Percentiles rank a stretch among this genome's conserved stretches.
These are phyloP conservation scores for Russula sp. DNA, from an alignment of 768 basidiomycete genomes.

Conservation along the genomic window DNA sequence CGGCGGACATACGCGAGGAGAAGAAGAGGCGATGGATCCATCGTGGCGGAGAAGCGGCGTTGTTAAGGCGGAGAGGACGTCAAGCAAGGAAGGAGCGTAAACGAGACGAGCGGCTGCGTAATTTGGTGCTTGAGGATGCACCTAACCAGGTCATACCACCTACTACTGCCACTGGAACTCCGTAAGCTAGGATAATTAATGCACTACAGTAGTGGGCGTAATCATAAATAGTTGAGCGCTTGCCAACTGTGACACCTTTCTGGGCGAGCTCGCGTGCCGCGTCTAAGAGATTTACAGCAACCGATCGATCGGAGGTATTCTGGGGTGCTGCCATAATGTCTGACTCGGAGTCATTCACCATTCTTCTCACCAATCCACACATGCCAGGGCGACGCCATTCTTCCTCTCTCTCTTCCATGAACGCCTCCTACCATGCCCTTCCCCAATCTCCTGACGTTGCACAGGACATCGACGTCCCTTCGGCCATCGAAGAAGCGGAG, in stretches of 20 bases:
- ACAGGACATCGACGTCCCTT: slow-evolving; percentile 4
- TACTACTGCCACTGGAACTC: background rate
- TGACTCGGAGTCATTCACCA: background rate
- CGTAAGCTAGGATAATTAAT: background rate
- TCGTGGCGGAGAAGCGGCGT: slow-evolving; percentile 30
- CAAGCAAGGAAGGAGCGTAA: slow-evolving; percentile 30
- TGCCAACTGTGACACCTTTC: too few species aligned
- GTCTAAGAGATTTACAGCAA: too few species aligned
- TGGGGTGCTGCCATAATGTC: background rate
- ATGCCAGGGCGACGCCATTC: slow-evolving; percentile 17
- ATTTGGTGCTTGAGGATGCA: slow-evolving; percentile 29
- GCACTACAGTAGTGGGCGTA: too few species aligned
- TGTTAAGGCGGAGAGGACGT: slow-evolving; percentile 26
- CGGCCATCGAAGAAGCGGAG: slow-evolving; percentile 13
- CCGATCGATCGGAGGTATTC: too few species aligned
- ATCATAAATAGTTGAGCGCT: too few species aligned
- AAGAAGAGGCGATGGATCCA: slow-evolving; percentile 52
- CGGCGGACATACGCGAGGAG: slow-evolving; percentile 52
- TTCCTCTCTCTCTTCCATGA: slow-evolving; percentile 8
- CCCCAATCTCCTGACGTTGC: slow-evolving; percentile 8
- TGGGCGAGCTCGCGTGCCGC: too few species aligned
- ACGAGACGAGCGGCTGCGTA: slow-evolving; percentile 28
- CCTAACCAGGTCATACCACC: slow-evolving; percentile 31
- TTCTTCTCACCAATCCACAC: background rate
- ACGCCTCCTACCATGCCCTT: slow-evolving; percentile 15